Base-by-base conservation (phyloP, 2,329 filamentous ascomycete species). In the Trichoderma endophyticum region DNA sequence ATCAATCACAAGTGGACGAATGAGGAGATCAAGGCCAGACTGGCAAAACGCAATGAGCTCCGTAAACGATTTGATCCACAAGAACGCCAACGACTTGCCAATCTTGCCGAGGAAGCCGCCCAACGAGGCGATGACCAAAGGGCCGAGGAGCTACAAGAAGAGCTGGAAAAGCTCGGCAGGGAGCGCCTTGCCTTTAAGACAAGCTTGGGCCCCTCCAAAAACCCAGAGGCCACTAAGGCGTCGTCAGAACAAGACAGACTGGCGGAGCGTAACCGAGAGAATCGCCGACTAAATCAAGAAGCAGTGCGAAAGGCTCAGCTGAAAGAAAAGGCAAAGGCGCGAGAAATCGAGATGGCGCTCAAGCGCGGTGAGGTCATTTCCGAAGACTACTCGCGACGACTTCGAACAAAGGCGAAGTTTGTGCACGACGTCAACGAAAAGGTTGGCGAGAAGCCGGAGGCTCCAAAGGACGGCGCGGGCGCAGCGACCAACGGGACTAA, bases 251-350 rank as follows among this genome's bases (percentile, higher is more conserved):
- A 95, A 80, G 93, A 97, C 75, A 91, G 93, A 32, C 87, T 98
- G 28, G 93, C 93, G 0, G 88, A 92, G 77, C 86, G 97, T 75
- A 99, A 99, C 82, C 86, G 89, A 32, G 90, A 92, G 78, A 98
- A 97, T 81, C 91, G 95, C 73, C 90, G 91, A 72, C 88, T 91
- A 76, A 98, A 98, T 78, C 88, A 89, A n/a, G 93, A 97, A 79
- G 91, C 93, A 62, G 92, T 98, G n/a, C 93, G 95, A 73, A 93
- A 93, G 80, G 95, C 95, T 0, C 93, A 98, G 79, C 86, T 97
- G 71, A 91, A 92, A 76, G 96, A 99, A 83, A 88, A 91, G 76
- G 88, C 88, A 64, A 87, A 86, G 75, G 85, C 85, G 76, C 89
- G 88, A 74, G 88, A 88, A 80, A 86, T 86, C 59, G 89, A 90